phyloP scores from a whole-genome alignment of 176 grass and related monocot species.

The Ensete ventricosum region DNA sequence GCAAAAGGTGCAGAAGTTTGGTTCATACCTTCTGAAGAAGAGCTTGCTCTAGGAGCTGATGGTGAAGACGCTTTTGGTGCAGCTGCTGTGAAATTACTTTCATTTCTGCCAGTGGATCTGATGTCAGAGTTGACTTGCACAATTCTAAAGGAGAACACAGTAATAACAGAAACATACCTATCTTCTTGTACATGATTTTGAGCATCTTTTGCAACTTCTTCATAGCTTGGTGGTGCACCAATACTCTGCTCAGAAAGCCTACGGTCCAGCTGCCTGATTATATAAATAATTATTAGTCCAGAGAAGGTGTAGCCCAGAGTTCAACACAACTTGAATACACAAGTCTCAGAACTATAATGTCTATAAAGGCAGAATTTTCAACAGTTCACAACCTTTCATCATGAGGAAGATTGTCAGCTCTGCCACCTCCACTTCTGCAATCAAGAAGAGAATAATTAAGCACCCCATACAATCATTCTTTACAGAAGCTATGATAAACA shows the following conservation, averaged over 20 bases:
- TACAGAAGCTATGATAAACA: neutral
- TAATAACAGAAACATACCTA: slow-evolving; percentile 26
- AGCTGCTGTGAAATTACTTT: slow-evolving; percentile 33
- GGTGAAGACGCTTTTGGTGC: neutral
- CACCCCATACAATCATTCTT: slow-evolving; percentile 5
- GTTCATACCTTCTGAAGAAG: neutral
- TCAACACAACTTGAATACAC: too few species aligned
- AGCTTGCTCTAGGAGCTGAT: slow-evolving; percentile 22
- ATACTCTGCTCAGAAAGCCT: slow-evolving; percentile 67
- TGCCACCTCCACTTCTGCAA: slow-evolving; percentile 57
- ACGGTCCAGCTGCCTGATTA: slow-evolving; percentile 49
- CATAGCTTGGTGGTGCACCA: slow-evolving; percentile 70
- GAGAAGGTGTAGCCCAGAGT: neutral
- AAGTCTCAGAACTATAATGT: slow-evolving; percentile 11
- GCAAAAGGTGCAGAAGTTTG: slow-evolving; percentile 29
- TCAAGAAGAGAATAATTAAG: slow-evolving; percentile 12
- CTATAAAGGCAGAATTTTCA: neutral
- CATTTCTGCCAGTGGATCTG: slow-evolving; percentile 46
- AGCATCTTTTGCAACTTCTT: slow-evolving; percentile 50
- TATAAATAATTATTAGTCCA: neutral
- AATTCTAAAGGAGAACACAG: slow-evolving; percentile 11
- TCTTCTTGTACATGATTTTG: slow-evolving; percentile 42
- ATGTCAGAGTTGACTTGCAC: slow-evolving; percentile 15
- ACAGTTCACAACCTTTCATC: slow-evolving; percentile 59
- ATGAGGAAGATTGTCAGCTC: slow-evolving; percentile 41